phyloP scores from a whole-genome alignment of 805 yeast genomes.

The Kodamaea leandrae region DNA sequence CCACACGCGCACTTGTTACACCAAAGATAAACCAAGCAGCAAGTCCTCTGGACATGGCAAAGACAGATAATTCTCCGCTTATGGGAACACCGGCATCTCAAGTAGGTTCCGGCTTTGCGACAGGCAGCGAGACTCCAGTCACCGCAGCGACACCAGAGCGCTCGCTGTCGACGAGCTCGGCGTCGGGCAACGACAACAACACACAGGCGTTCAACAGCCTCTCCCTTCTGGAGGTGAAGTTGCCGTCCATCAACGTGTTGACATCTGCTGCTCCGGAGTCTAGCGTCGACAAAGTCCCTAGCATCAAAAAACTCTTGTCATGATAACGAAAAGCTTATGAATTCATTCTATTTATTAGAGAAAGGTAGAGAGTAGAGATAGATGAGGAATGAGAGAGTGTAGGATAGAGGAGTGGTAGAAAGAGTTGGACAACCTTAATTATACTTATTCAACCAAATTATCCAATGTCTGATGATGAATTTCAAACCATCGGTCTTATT shows the following conservation, averaged over 20 bases:
- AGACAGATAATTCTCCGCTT: conserved; percentile 6
- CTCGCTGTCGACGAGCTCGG: conserved; percentile 8
- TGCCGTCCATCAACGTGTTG: conserved; percentile 10
- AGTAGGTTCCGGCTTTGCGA: too few relatives aligned
- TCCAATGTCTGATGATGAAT: too few relatives aligned
- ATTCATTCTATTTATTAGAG: conserved; percentile 4
- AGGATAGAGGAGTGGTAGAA: too few relatives aligned
- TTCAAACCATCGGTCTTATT: too few relatives aligned
- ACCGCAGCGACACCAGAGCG: conserved; percentile 4
- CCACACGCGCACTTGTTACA: conserved; percentile 11
- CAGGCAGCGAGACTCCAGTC: conserved; percentile 1
- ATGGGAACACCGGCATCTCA: not conserved
- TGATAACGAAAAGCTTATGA: conserved; percentile 4
- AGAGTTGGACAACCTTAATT: too few relatives aligned
- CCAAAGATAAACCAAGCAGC: conserved; percentile 2
- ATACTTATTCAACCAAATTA: too few relatives aligned
- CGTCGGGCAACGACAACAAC: conserved; percentile 7
- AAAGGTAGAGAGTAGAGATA: not conserved
- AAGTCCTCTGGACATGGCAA: conserved; percentile 5
- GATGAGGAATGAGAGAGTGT: too few relatives aligned
- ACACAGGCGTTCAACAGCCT: conserved; percentile 13
- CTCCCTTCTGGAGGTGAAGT: conserved; percentile 12
- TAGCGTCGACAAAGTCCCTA: conserved; percentile 14
- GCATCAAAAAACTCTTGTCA: conserved; percentile 10
- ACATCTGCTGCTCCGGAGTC: not conserved